These are phyloP conservation scores for Barnettozyma sucrosica DNA, from an alignment of 805 yeast species.

Conservation along the genomic window DNA sequence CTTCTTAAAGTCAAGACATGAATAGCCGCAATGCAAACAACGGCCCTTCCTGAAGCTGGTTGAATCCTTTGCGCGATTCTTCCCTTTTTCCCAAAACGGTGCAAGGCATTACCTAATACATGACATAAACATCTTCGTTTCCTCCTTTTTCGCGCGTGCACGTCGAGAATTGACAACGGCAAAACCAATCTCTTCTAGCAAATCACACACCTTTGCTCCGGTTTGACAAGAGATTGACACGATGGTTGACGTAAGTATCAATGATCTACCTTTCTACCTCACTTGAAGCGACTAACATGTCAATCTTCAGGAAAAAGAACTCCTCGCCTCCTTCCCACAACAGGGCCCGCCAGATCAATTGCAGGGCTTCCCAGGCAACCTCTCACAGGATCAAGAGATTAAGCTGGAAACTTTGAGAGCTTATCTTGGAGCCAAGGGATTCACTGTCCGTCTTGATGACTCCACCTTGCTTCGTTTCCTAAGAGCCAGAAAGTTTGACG, in stretches of 20 bases:
- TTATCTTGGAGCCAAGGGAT: slow-evolving; percentile 57
- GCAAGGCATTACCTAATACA: background rate
- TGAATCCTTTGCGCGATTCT: too few species aligned
- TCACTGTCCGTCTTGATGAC: slow-evolving; percentile 76
- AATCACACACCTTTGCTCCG: background rate
- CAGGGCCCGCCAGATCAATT: slow-evolving; percentile 52
- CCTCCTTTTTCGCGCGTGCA: background rate
- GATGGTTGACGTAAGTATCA: background rate
- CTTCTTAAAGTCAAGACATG: too few species aligned
- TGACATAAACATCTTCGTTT: background rate
- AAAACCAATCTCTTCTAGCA: background rate
- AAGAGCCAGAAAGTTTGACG: slow-evolving; percentile 92
- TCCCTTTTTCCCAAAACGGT: background rate
- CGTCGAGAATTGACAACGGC: background rate
- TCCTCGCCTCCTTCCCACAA: slow-evolving; percentile 58
- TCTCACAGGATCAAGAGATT: slow-evolving; percentile 61
- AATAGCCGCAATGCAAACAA: too few species aligned
- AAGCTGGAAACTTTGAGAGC: slow-evolving; percentile 54
- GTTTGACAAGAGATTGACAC: background rate
- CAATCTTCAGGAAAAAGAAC: background rate
- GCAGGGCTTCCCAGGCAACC: slow-evolving; percentile 77
- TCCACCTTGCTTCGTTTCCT: slow-evolving; percentile 79
- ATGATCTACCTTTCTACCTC: background rate
- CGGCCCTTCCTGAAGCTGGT: too few species aligned
- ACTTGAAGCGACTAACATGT: background rate